Conservation (phyloP, 2,329 filamentous ascomycete genomes). For the Teratosphaeria epicoccoides region DNA sequence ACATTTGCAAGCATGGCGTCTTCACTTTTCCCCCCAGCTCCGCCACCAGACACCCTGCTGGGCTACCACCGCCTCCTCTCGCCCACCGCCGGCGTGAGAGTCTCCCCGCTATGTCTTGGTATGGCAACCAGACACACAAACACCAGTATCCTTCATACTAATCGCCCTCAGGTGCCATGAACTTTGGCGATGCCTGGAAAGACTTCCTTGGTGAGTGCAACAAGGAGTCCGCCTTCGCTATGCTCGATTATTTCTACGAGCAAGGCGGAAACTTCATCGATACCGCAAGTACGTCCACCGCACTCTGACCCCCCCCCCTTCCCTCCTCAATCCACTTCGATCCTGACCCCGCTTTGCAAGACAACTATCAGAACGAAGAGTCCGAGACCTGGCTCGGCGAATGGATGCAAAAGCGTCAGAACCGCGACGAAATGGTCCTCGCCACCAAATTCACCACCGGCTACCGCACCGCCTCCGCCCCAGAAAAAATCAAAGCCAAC, state of each 20-base stretch:
- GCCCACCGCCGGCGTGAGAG: conserved; percentile 40
- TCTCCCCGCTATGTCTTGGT: conserved; percentile 43
- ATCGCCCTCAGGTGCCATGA: conserved; percentile 33
- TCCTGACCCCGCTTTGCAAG: too few species aligned
- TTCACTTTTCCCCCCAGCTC: conserved; percentile 13
- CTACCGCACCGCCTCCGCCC: conserved; percentile 31
- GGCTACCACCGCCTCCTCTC: conserved; percentile 43
- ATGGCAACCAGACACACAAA: conserved; percentile 13
- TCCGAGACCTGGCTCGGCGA: conserved; percentile 26
- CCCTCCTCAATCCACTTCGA: too few species aligned
- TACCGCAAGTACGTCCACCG: conserved; percentile 5
- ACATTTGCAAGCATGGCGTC: background rate
- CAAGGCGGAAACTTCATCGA: conserved; percentile 27
- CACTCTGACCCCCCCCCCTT: background rate
- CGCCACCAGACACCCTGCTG: conserved; percentile 30
- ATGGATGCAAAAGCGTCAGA: conserved; percentile 23
- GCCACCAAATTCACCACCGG: conserved; percentile 51
- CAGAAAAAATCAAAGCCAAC: conserved; percentile 30
- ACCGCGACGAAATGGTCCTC: conserved; percentile 57
- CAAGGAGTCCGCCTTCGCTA: conserved; percentile 20
- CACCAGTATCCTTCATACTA: background rate
- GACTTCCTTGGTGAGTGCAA: conserved; percentile 19
- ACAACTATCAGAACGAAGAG: conserved; percentile 28
- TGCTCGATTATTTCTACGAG: conserved; percentile 23
- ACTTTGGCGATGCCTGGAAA: conserved; percentile 42